Percentiles rank a stretch among this genome's conserved stretches.
Conservation (phyloP, 2,329 filamentous ascomycete species). For the Aspergillus sp. region DNA sequence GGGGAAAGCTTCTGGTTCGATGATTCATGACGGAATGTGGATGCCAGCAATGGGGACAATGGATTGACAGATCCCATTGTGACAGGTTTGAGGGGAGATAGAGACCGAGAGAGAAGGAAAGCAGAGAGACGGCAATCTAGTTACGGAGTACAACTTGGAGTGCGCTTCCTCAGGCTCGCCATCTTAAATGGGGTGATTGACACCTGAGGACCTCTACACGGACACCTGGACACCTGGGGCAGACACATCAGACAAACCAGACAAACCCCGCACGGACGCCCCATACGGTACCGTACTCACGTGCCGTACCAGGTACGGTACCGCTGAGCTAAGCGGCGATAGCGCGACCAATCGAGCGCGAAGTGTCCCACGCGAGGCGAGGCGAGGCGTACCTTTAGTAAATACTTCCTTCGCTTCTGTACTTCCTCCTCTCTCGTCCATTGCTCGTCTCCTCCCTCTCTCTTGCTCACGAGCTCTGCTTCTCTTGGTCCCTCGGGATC, state of each 20-base stretch:
- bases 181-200: neutral
- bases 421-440: neutral
- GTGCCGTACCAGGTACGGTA: neutral
- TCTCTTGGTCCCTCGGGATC: neutral
- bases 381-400: neutral
- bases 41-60: neutral
- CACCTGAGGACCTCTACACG: neutral
- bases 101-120: neutral
- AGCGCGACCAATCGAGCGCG: neutral
- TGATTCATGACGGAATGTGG: neutral
- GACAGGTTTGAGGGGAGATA: neutral
- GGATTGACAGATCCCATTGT: neutral
- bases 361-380: neutral
- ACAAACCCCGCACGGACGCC: neutral
- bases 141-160: no score
- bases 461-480: neutral
- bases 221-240: no score
- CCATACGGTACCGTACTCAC: neutral
- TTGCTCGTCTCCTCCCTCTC: neutral
- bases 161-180: no score
- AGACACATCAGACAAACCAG: neutral
- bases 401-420: neutral
- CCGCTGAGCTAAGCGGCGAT: neutral
- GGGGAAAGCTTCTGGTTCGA: neutral
- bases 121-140: neutral